Evolutionary conservation across 164 flowering plant species (phyloP), one percentile per base, ranked within the genome.

Genomic region (Stephania cephalantha): DNA sequence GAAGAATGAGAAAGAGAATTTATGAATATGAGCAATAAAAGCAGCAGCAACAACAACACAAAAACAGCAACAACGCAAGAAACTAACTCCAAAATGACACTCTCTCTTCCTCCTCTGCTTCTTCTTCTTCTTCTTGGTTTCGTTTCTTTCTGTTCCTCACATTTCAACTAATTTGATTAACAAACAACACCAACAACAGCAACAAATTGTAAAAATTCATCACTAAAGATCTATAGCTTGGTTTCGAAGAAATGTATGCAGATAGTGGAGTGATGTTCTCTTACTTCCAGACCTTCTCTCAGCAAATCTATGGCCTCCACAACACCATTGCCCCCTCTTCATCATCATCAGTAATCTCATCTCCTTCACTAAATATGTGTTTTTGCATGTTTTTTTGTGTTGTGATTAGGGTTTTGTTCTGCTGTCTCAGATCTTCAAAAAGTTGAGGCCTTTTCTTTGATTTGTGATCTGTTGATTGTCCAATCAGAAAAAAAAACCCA

Each of bases 201-300:
- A 15, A 50, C n/a, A 58, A 15, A 18, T 6, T 15, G 64, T 15
- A 22, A 9, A 65, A 65, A 2, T 65, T 30, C 30, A 7, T 31
- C 31, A 65, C 29, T 65, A 65, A 22, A 65, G 68, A 13, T 65
- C 68, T 25, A 9, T 10, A 64, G 68, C 68, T 64, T 11, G 20
- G 68, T 20, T 64, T 9, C 22, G 11, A 63, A 7, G 17, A 58
- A 77, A 82, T 82, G 84, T 82, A 76, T 70, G 81, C 76, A 74
- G 84, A 82, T 0, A 44, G 78, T 11, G 81, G 80, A 9, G 29
- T 82, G 61, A 48, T 71, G 46, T 72, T 67, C 12, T 78, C 84
- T n/a, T 79, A 77, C 29, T 74, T 77, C 22, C 81, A 77, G 63
- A 22, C 70, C 73, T 82, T 74, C 74, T 46, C 74, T 5, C 78